phyloP scores from a whole-genome alignment of 441 rosid genomes.

The Croton laevigatus region DNA sequence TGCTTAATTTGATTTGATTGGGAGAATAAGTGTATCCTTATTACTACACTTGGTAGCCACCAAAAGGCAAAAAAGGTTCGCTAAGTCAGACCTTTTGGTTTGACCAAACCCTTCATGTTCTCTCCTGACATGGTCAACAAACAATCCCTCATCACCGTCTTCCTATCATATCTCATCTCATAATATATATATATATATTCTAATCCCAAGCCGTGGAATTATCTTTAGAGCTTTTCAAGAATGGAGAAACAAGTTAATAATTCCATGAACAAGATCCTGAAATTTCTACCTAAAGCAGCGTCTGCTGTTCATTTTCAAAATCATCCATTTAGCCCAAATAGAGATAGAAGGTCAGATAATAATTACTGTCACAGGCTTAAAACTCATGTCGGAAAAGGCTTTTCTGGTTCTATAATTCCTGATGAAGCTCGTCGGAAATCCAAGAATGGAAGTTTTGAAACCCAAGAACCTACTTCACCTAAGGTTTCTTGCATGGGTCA shows the following conservation, averaged over 20 bases:
- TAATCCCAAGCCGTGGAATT: neutral
- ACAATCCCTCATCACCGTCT: neutral
- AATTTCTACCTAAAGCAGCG: conserved; percentile 58
- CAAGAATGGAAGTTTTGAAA: conserved; percentile 31
- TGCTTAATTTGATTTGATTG: no score
- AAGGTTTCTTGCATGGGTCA: conserved; percentile 91
- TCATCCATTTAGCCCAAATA: conserved; percentile 62
- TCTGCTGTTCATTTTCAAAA: conserved; percentile 48
- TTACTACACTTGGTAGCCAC: neutral
- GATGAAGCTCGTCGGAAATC: conserved; percentile 50
- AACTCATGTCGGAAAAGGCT: conserved; percentile 27
- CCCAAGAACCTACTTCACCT: conserved; percentile 80
- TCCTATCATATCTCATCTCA: no score
- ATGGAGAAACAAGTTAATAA: conserved; percentile 51
- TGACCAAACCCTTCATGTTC: conserved; percentile 1
- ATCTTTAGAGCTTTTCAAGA: neutral
- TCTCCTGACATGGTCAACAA: conserved; percentile 7
- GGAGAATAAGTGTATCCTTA: no score
- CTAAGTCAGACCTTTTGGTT: conserved; percentile 5
- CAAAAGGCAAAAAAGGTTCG: conserved; percentile 10
- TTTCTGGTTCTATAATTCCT: conserved; percentile 76
- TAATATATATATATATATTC: no score
- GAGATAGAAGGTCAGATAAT: conserved; percentile 41
- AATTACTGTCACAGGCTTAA: conserved; percentile 24
- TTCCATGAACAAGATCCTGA: conserved; percentile 49